A percentile compares a stretch with the other conserved stretches of the same genome.
phyloP scores from a whole-genome alignment of 306 rosid genomes.

The Rubus parviflorus region DNA sequence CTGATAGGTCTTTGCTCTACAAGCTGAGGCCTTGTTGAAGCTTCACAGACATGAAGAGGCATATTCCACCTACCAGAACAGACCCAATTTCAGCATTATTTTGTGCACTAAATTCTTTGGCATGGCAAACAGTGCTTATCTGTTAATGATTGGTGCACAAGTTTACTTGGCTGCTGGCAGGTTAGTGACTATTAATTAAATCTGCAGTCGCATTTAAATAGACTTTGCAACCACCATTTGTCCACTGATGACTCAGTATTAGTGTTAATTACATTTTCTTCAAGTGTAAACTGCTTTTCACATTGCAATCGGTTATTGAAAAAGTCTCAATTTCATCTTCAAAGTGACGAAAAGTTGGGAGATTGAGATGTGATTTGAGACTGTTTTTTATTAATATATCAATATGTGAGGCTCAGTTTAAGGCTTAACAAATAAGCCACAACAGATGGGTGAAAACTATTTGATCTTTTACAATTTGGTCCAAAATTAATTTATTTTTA shows the following conservation, averaged over 20 bases:
- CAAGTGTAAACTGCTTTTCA: neutral
- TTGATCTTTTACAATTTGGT: too few relatives aligned
- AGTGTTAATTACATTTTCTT: neutral
- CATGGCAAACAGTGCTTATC: slow-evolving; percentile 44
- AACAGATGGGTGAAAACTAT: too few relatives aligned
- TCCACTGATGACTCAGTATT: neutral
- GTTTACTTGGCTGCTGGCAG: slow-evolving; percentile 79
- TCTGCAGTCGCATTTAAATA: neutral
- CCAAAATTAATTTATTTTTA: too few relatives aligned
- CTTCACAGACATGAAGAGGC: slow-evolving; percentile 80
- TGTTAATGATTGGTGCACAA: slow-evolving; percentile 62
- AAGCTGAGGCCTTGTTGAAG: slow-evolving; percentile 80
- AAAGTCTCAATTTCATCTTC: neutral
- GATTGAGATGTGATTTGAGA: too few relatives aligned
- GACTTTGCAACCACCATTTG: slow-evolving; percentile 5
- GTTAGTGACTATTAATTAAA: slow-evolving; percentile 37
- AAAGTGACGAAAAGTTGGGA: too few relatives aligned
- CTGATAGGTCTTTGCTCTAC: slow-evolving; percentile 67
- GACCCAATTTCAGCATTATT: slow-evolving; percentile 54
- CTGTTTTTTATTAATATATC: too few relatives aligned
- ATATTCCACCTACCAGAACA: slow-evolving; percentile 50
- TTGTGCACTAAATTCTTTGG: slow-evolving; percentile 60
- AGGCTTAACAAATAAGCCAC: too few relatives aligned
- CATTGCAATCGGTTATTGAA: neutral
- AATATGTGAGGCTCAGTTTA: too few relatives aligned